Conservation (phyloP, 2,329 filamentous ascomycete genomes). For the Aspergillus sp. region DNA sequence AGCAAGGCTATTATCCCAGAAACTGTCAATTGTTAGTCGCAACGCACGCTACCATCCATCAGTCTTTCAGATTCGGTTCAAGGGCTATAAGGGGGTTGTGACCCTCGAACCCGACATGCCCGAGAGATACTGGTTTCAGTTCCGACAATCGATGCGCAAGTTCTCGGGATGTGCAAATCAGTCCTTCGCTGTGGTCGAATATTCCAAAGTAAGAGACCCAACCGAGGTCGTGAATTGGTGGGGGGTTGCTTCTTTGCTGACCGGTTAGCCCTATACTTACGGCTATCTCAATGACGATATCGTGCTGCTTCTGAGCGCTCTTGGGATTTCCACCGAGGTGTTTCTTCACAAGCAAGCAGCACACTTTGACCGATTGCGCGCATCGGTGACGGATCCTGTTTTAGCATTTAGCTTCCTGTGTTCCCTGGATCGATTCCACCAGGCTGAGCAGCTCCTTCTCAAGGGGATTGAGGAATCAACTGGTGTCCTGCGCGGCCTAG, state of each 20-base stretch:
- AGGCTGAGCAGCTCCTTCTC: not conserved
- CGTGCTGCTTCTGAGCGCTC: not conserved
- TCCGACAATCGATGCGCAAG: not conserved
- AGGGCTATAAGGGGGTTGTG: not conserved
- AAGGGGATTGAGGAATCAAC: not conserved
- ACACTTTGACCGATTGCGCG: not conserved
- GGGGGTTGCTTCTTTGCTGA: not conserved
- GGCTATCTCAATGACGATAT: slow-evolving; percentile 1
- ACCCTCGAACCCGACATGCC: not conserved
- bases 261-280: not conserved
- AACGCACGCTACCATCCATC: not conserved
- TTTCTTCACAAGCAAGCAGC: not conserved
- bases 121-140: not conserved
- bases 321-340: not conserved
- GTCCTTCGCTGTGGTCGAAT: not conserved
- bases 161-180: not conserved
- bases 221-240: not conserved
- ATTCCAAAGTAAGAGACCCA: not conserved
- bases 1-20: not conserved
- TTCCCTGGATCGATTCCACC: not conserved
- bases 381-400: not conserved
- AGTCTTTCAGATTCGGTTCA: not conserved
- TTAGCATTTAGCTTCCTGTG: not conserved
- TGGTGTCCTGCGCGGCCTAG: not conserved
- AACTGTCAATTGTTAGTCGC: not conserved